Conservation (phyloP, 164 flowering plant genomes). For the Vitis rupestris region DNA sequence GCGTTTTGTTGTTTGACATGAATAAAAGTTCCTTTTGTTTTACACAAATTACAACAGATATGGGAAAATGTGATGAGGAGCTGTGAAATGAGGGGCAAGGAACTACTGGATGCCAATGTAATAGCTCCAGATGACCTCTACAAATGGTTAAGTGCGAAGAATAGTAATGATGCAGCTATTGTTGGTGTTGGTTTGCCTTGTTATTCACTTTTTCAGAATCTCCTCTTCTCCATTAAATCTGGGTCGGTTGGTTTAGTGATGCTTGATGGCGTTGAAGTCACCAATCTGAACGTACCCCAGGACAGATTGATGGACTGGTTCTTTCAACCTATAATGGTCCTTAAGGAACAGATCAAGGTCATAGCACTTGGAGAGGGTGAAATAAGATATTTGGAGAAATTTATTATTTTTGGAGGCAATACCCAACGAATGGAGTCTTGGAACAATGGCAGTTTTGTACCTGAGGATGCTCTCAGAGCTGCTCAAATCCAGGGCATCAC, state of each 20-base stretch:
- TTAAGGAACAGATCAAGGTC: constrained; percentile 75
- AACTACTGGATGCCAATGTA: constrained; percentile 56
- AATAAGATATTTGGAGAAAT: constrained; percentile 59
- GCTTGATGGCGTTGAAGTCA: constrained; percentile 62
- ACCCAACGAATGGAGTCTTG: constrained; percentile 55
- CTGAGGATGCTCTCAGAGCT: constrained; percentile 64
- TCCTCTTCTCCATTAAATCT: constrained; percentile 63
- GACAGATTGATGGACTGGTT: constrained; percentile 87
- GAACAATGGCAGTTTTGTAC: constrained; percentile 58
- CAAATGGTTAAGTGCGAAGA: constrained; percentile 62
- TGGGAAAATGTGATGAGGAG: constrained; percentile 66
- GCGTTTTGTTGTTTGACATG: not conserved
- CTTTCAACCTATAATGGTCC: constrained; percentile 73
- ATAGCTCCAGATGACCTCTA: constrained; percentile 55
- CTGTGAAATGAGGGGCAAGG: constrained; percentile 60
- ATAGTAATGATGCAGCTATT: constrained; percentile 37
- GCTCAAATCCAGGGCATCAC: constrained; percentile 90
- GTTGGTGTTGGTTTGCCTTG: constrained; percentile 66
- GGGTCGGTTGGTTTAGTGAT: constrained; percentile 66
- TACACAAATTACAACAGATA: constrained; percentile 40
- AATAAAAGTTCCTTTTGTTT: not conserved
- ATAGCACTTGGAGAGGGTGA: constrained; percentile 57
- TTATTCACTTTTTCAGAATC: constrained; percentile 50
- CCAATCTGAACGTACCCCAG: constrained; percentile 69
- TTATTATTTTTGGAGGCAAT: constrained; percentile 52